Evolutionary conservation across 2,329 filamentous ascomycete species (phyloP).

Genomic region (Ophiocordyceps camponoti-leonardi): DNA sequence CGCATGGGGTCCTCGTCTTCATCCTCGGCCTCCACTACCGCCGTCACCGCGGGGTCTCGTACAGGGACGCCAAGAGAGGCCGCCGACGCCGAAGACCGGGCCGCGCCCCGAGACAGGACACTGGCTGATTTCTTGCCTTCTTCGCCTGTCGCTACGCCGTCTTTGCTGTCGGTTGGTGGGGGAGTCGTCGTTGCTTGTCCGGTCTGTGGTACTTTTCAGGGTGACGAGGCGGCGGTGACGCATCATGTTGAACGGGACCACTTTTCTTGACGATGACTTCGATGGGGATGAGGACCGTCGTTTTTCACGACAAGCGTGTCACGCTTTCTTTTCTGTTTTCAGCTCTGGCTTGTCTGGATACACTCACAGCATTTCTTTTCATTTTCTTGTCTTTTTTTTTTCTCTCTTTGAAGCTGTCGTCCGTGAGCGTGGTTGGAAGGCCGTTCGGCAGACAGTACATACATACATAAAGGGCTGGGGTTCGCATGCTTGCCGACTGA

Average conservation of each 20-base stretch:
- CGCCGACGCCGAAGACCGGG: slow-evolving; percentile 1
- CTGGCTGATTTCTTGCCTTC: slow-evolving; percentile 30
- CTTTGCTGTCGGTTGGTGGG: too few relatives aligned
- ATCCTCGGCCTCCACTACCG: background rate
- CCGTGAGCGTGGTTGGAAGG: too few relatives aligned
- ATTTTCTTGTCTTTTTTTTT: too few relatives aligned
- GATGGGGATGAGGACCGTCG: background rate
- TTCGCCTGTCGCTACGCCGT: background rate
- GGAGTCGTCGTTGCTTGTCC: slow-evolving; percentile 31
- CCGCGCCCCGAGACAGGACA: slow-evolving; percentile 20
- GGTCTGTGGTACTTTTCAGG: slow-evolving; percentile 48
- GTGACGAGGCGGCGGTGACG: slow-evolving; percentile 50
- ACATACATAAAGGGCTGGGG: too few relatives aligned
- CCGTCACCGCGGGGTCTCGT: background rate
- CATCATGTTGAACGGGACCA: slow-evolving; percentile 39
- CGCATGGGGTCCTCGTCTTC: slow-evolving; percentile 31
- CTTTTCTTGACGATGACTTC: slow-evolving; percentile 5
- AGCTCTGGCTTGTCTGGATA: too few relatives aligned
- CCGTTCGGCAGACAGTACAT: too few relatives aligned
- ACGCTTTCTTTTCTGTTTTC: too few relatives aligned
- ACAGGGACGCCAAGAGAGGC: background rate
- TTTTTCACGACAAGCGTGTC: too few relatives aligned
- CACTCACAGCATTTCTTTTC: too few relatives aligned
- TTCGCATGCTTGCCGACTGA: too few relatives aligned
- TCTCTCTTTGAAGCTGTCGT: too few relatives aligned